phyloP scores from a whole-genome alignment of 768 basidiomycete genomes.

The Termitomyces heimii region DNA sequence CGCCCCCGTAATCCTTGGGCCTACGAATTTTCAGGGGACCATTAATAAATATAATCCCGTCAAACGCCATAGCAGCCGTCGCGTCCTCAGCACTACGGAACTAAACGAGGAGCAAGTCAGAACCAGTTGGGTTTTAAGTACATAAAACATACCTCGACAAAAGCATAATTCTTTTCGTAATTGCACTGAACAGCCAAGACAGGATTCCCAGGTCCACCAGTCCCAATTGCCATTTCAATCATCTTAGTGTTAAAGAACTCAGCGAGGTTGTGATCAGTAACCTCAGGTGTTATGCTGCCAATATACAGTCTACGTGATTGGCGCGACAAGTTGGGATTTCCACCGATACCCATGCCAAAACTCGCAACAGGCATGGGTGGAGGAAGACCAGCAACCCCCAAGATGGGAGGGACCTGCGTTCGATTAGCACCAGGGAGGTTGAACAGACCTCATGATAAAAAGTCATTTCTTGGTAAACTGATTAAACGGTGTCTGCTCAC shows the following conservation, averaged over 20 bases:
- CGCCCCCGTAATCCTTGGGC: slow-evolving; percentile 94
- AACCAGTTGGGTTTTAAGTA: not conserved
- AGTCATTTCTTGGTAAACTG: not conserved
- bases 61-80: slow-evolving; percentile 94
- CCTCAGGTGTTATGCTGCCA: slow-evolving; percentile 91
- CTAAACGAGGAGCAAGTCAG: slow-evolving; percentile 34
- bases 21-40: slow-evolving; percentile 96
- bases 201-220: slow-evolving; percentile 80
- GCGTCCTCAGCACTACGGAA: slow-evolving; percentile 98
- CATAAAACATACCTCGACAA: slow-evolving; percentile 73
- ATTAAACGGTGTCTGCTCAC: slow-evolving; percentile 33
- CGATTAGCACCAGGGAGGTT: slow-evolving; percentile 94
- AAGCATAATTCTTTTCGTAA: slow-evolving; percentile 98
- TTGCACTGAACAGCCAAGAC: slow-evolving; percentile 94
- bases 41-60: slow-evolving; percentile 94
- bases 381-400: slow-evolving; percentile 76
- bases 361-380: slow-evolving; percentile 80
- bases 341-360: slow-evolving; percentile 82
- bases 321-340: slow-evolving; percentile 84
- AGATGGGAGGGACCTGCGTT: slow-evolving; percentile 78
- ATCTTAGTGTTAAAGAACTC: slow-evolving; percentile 97
- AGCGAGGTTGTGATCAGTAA: slow-evolving; percentile 87
- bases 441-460: slow-evolving; percentile 67
- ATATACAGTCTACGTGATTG: slow-evolving; percentile 96
- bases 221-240: slow-evolving; percentile 86